These are phyloP conservation scores for Puccinia hordei DNA, from an alignment of 1,284 basidiomycete species.

Conservation along the genomic window DNA sequence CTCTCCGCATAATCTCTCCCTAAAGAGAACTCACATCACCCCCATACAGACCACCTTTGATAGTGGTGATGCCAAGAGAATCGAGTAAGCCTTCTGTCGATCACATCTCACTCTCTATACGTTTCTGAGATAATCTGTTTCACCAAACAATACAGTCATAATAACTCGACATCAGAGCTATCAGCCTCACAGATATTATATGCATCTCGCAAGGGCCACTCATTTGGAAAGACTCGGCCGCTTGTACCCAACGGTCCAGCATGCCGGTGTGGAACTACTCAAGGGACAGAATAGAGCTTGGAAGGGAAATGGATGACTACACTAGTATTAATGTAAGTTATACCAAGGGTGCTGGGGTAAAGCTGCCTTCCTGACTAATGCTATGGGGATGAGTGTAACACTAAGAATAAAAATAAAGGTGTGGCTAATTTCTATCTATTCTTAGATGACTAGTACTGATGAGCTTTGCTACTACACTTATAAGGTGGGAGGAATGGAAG, in stretches of 20 bases:
- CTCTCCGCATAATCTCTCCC: not conserved
- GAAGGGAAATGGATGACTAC: no score
- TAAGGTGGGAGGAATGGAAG: no score
- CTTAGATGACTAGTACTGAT: no score
- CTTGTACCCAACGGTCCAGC: constrained; percentile 70
- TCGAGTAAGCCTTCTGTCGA: constrained; percentile 64
- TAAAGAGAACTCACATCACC: constrained; percentile 45
- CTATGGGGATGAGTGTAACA: no score
- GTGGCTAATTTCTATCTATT: no score
- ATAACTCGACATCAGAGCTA: constrained; percentile 49
- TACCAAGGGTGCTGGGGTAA: no score
- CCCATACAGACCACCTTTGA: constrained; percentile 75
- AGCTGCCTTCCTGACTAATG: no score
- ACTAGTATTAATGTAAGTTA: no score
- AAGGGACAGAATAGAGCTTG: no score
- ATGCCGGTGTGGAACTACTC: no score
- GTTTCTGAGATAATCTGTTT: not conserved
- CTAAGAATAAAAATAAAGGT: no score
- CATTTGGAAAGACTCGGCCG: constrained; percentile 72
- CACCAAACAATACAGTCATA: not conserved
- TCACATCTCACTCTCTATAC: not conserved
- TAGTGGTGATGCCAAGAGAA: constrained; percentile 73
- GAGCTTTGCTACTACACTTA: no score
- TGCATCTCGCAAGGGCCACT: constrained; percentile 11
- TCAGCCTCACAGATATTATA: constrained; percentile 56